Evolutionary conservation across 768 basidiomycete species (phyloP).

Genomic region (Dictyophora rubrovolvata): DNA sequence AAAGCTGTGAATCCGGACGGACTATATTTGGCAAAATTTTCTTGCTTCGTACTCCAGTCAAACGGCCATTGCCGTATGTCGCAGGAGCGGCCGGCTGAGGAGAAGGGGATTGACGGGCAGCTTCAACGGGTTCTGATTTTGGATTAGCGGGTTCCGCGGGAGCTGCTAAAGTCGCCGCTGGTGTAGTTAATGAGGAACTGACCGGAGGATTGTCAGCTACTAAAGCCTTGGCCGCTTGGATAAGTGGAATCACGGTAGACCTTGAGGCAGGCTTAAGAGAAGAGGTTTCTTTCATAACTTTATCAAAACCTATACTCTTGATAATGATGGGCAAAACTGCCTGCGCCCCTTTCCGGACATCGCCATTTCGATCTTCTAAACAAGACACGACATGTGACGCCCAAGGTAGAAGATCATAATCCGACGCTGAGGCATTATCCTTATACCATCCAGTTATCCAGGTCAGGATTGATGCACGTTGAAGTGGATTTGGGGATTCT

Average conservation of each 20-base stretch:
- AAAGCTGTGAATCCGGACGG: slow-evolving; percentile 38
- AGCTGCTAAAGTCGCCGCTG: slow-evolving; percentile 19
- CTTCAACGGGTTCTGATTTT: slow-evolving; percentile 26
- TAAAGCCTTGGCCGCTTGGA: slow-evolving; percentile 71
- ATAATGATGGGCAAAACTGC: slow-evolving; percentile 72
- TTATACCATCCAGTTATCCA: slow-evolving; percentile 81
- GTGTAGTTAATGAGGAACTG: slow-evolving; percentile 17
- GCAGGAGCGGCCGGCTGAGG: slow-evolving; percentile 26
- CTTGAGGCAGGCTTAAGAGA: slow-evolving; percentile 88
- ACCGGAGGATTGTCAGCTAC: slow-evolving; percentile 19
- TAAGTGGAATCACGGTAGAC: slow-evolving; percentile 71
- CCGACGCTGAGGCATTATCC: slow-evolving; percentile 41
- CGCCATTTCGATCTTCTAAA: slow-evolving; percentile 83
- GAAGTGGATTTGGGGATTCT: slow-evolving; percentile 80
- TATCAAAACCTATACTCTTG: slow-evolving; percentile 65
- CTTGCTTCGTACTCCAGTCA: slow-evolving; percentile 60
- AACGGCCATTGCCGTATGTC: slow-evolving; percentile 32
- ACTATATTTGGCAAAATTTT: slow-evolving; percentile 47
- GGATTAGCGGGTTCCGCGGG: slow-evolving; percentile 27
- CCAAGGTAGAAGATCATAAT: slow-evolving; percentile 64
- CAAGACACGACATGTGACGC: slow-evolving; percentile 55
- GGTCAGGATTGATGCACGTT: slow-evolving; percentile 65
- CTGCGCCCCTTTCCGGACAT: slow-evolving; percentile 88
- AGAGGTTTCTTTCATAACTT: slow-evolving; percentile 76
- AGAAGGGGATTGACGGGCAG: slow-evolving; percentile 28